Evolutionary conservation across 2,329 filamentous ascomycete species (phyloP), one percentile per base, ranked within the genome.

Genomic region (Colletotrichum musae): DNA sequence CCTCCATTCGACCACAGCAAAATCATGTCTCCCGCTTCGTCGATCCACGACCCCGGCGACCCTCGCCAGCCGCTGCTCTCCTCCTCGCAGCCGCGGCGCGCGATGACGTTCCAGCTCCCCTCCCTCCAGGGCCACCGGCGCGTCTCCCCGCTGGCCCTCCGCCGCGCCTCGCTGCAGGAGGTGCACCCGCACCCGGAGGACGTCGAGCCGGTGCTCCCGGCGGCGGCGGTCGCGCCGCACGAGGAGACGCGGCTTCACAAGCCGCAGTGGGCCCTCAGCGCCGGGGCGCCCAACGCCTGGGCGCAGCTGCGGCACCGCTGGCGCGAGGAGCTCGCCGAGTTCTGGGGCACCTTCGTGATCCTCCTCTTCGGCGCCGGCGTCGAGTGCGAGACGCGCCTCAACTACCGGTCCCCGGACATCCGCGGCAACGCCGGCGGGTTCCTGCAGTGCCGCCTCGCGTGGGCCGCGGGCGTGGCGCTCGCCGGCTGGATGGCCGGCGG

Each of bases 401-500:
- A 70, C 26, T 70, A 66, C 56, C 50, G 51, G 0, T 58, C 53
- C 2, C 36, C 62, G 24, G 62, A 67, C 39, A 70, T 70, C 36
- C 54, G 67, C 32, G 57, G 59, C 5, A 70, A 70, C 26, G 67
- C 67, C 6, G 67, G 67, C 10, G 67, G 61, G 43, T 70, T 66
- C 50, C 39, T 70, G 36, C 67, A 70, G 51, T 70, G 67, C 51
- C 67, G 67, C 6, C 56, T 70, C 3, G 67, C 67, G 6, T 70
- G 67, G 67, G 67, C 67, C 3, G 67, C 67, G 4, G 67, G 67
- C 43, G 67, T 70, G 3, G 48, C 62, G 2, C 56, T 70, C 62
- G 67, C 67, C 32, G 67, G 50, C 18, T 70, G 67, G 67, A 70
- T 70, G 62, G 50, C 67, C 0, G 75, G 75, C 2, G 75, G 76